These are phyloP conservation scores for Claviceps africana DNA, from an alignment of 2,329 filamentous ascomycete species.

Conservation along the genomic window DNA sequence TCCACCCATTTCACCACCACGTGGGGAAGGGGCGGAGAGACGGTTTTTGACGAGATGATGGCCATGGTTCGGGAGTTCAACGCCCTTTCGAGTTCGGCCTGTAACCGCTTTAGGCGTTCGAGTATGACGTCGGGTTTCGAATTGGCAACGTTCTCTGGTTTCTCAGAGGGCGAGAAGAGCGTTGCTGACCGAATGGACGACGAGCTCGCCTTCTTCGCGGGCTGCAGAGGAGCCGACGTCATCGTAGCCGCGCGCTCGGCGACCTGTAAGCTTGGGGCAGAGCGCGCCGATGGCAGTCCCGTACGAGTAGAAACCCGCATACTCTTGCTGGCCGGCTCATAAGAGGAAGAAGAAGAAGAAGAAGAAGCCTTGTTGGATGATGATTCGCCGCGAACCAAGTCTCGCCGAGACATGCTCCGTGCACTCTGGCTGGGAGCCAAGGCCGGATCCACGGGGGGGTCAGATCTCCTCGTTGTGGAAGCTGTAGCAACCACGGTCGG, in stretches of 20 bases:
- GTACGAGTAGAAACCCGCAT: slow-evolving; percentile 16
- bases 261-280: slow-evolving; percentile 14
- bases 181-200: slow-evolving; percentile 26
- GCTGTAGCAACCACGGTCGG: slow-evolving; percentile 18
- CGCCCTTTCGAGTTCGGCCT: slow-evolving; percentile 46
- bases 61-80: slow-evolving; percentile 51
- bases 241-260: slow-evolving; percentile 18
- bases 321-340: slow-evolving; percentile 13
- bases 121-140: slow-evolving; percentile 46
- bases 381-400: slow-evolving; percentile 13
- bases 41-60: slow-evolving; percentile 39
- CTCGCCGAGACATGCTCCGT: slow-evolving; percentile 16
- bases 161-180: slow-evolving; percentile 43
- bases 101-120: slow-evolving; percentile 39
- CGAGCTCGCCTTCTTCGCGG: slow-evolving; percentile 15
- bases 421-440: slow-evolving; percentile 17
- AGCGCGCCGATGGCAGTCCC: slow-evolving; percentile 14
- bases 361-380: slow-evolving; percentile 11
- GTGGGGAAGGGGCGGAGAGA: slow-evolving; percentile 42
- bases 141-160: slow-evolving; percentile 32
- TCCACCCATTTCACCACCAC: slow-evolving; percentile 74
- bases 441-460: slow-evolving; percentile 11
- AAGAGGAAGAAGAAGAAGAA: slow-evolving; percentile 7
- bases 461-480: slow-evolving; percentile 16
- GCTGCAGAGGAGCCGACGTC: slow-evolving; percentile 11